phyloP scores from a whole-genome alignment of 129 eudicot genomes.

The Artemisia annua region DNA sequence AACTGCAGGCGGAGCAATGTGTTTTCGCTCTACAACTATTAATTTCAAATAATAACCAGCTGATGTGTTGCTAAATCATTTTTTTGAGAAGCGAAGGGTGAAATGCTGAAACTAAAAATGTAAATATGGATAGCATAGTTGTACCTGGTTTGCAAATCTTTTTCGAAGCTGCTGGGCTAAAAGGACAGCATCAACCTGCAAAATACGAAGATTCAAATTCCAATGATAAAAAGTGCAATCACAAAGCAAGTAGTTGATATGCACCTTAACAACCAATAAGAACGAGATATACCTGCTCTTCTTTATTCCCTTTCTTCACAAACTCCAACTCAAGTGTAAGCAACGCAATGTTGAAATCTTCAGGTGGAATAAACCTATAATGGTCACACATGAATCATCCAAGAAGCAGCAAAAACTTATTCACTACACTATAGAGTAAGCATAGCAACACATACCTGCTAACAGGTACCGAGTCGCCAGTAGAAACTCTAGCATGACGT shows the following conservation, averaged over 20 bases:
- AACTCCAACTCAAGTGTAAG: conserved; percentile 91
- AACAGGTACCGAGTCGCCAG: conserved; percentile 65
- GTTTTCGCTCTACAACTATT: no score
- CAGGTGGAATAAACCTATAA: conserved; percentile 79
- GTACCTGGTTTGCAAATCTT: conserved; percentile 78
- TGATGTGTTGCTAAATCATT: no score
- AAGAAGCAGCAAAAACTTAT: conserved; percentile 1
- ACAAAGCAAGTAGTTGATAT: conserved; percentile 7
- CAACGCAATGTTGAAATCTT: conserved; percentile 70
- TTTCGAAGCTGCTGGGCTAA: conserved; percentile 65
- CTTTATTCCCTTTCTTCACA: conserved; percentile 76
- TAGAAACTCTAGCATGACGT: conserved; percentile 80
- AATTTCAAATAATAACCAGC: no score
- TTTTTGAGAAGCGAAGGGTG: background rate
- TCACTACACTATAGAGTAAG: conserved; percentile 14
- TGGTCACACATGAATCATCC: conserved; percentile 3
- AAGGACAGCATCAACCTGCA: conserved; percentile 80
- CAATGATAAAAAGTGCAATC: conserved; percentile 2
- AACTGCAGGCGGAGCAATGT: no score
- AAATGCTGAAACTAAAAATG: background rate
- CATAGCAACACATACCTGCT: conserved; percentile 51
- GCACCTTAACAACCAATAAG: background rate
- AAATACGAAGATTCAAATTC: background rate
- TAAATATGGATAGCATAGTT: conserved; percentile 15
- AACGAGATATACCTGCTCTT: conserved; percentile 57